phyloP scores from a whole-genome alignment of 306 rosid genomes.

The Oemleria cerasiformis region DNA sequence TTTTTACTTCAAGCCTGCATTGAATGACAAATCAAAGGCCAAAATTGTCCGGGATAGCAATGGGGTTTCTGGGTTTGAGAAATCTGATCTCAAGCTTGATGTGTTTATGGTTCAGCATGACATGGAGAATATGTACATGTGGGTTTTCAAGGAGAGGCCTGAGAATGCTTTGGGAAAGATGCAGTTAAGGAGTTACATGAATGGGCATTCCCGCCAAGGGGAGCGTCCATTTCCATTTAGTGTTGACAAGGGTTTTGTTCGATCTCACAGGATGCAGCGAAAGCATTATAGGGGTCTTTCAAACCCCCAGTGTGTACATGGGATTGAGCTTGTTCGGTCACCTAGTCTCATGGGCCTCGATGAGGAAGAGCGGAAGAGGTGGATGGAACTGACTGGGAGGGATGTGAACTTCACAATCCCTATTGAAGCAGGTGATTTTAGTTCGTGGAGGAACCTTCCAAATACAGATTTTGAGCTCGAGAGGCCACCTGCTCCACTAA shows the following conservation, averaged over 20 bases:
- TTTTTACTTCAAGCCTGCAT: conserved; percentile 78
- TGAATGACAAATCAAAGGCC: conserved; percentile 76
- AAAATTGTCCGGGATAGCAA: conserved; percentile 66
- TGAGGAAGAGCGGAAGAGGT: conserved; percentile 71
- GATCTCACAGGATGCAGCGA: conserved; percentile 95
- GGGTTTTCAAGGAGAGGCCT: conserved; percentile 97
- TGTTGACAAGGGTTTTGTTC: conserved; percentile 77
- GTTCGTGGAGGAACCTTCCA: conserved; percentile 89
- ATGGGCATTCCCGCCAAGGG: conserved; percentile 98
- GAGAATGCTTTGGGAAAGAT: conserved; percentile 94
- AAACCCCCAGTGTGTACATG: conserved; percentile 92
- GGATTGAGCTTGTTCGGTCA: conserved; percentile 62
- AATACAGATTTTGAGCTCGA: conserved; percentile 85
- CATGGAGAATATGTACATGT: conserved; percentile 99
- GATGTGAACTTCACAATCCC: conserved; percentile 77
- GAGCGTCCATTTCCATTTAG: conserved; percentile 87
- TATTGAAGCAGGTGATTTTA: conserved; percentile 75
- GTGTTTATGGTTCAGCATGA: conserved; percentile 95
- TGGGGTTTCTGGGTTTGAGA: conserved; percentile 71
- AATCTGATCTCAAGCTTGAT: conserved; percentile 85
- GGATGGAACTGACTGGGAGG: conserved; percentile 87
- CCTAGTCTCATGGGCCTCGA: conserved; percentile 66
- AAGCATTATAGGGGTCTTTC: conserved; percentile 93
- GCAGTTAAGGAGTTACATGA: conserved; percentile 98
- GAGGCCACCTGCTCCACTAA: conserved; percentile 56